Evolutionary conservation across 495 filamentous ascomycete species (phyloP).

Genomic region (Lophiotrema nucula): DNA sequence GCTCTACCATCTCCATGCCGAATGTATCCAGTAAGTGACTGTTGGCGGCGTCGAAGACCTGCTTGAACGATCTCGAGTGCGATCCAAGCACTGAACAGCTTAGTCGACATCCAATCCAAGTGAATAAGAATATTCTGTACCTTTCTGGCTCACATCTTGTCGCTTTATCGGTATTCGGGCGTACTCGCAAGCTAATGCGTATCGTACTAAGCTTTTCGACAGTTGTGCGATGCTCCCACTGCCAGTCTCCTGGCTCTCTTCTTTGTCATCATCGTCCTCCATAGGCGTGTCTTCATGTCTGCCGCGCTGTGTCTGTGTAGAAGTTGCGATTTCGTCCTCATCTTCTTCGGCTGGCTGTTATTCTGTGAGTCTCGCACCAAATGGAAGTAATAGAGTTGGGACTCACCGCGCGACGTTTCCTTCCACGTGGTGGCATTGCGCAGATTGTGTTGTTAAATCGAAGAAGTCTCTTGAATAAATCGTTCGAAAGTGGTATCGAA

Average conservation of each 20-base stretch:
- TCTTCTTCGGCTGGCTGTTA: conserved; percentile 19
- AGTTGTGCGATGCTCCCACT: conserved; percentile 58
- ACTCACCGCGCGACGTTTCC: conserved; percentile 34
- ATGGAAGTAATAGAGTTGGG: too few species aligned
- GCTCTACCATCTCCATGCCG: conserved; percentile 83
- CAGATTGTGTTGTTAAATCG: too few species aligned
- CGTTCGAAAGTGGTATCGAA: too few species aligned
- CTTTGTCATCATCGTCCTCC: conserved; percentile 33
- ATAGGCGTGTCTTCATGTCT: conserved; percentile 8
- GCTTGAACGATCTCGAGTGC: conserved; percentile 40
- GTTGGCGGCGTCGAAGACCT: conserved; percentile 44
- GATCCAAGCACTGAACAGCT: conserved; percentile 43
- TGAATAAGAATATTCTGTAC: conserved; percentile 38
- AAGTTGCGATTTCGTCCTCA: conserved; percentile 12
- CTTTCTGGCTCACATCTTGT: conserved; percentile 74
- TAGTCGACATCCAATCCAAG: not conserved
- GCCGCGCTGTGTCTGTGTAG: conserved; percentile 15
- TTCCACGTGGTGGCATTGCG: conserved; percentile 1
- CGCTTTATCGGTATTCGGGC: conserved; percentile 73
- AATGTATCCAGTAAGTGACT: conserved; percentile 59
- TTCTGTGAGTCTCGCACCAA: too few species aligned
- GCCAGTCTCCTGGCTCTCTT: conserved; percentile 36
- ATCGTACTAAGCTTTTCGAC: conserved; percentile 86
- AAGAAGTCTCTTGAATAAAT: too few species aligned
- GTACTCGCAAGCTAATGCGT: conserved; percentile 86